Conservation (phyloP, 176 grass and related monocot genomes). For the Zoysia japonica region DNA sequence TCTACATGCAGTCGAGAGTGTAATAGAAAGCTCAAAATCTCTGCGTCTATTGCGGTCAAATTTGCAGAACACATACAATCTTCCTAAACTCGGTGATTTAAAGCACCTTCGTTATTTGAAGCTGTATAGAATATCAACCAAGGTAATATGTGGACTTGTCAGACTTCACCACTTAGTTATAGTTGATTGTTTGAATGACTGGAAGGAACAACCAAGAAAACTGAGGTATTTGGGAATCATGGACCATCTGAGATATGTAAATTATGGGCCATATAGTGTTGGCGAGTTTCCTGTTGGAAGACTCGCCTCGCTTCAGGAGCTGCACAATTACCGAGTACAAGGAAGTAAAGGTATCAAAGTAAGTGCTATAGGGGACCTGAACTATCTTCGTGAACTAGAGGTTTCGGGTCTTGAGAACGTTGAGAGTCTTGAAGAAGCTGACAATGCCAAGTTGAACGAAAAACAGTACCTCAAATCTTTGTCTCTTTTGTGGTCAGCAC, state of each 20-base stretch:
- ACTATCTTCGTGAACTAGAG: neutral
- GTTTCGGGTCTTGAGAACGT: slow-evolving; percentile 39
- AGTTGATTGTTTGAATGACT: slow-evolving; percentile 8
- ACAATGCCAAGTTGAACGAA: slow-evolving; percentile 14
- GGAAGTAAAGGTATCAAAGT: slow-evolving; percentile 27
- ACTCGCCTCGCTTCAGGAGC: slow-evolving; percentile 41
- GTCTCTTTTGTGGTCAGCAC: slow-evolving; percentile 15
- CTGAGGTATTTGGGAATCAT: slow-evolving; percentile 8
- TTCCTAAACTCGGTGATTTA: slow-evolving; percentile 30
- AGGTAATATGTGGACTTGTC: neutral
- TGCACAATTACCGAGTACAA: slow-evolving; percentile 4
- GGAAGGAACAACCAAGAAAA: neutral
- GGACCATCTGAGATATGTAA: slow-evolving; percentile 36
- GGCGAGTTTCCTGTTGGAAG: slow-evolving; percentile 21
- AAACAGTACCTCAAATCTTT: slow-evolving; percentile 13
- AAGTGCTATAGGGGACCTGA: slow-evolving; percentile 15
- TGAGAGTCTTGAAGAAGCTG: slow-evolving; percentile 29
- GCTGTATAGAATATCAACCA: neutral
- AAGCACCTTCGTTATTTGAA: slow-evolving; percentile 45
- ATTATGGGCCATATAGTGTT: neutral
- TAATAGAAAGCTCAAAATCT: slow-evolving; percentile 29
- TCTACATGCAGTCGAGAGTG: neutral
- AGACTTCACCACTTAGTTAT: slow-evolving; percentile 34
- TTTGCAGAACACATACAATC: slow-evolving; percentile 14
- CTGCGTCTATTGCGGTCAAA: slow-evolving; percentile 38